Evolutionary conservation across 225 moss, liverwort and hornwort genomes (phyloP), one percentile per base, ranked within the genome.

Genomic region (Bryoerythrophyllum caledonicum): DNA sequence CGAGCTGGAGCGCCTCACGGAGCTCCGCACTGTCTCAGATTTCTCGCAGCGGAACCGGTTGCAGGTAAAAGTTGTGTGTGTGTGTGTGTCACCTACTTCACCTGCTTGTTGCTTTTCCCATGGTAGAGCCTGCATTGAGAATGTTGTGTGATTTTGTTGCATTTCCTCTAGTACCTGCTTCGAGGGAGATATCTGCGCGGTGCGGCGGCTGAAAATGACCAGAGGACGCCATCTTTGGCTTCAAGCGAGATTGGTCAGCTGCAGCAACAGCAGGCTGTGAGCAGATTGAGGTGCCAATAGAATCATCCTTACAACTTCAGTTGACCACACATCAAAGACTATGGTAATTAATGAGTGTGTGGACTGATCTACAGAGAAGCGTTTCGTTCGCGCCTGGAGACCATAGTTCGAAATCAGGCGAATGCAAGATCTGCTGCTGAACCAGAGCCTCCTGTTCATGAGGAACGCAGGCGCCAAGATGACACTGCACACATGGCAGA

Each of bases 201-300:
- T 81, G 83, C 81, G 68, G 74, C 70, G 49, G 74, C 68, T 67
- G 70, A 75, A 25, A 88, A 81, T 51, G 77, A 76, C 27, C 83
- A 87, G 43, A 83, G 89, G 62, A 80, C 81, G 78, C 85, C 88
- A 59, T 89, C 92, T 70, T 85, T 77, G 55, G 93, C 93, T 85
- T 87, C 90, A 48, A 84, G 87, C 49, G 93, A 93, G 77, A 90
- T 93, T 13, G 89, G 90, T 44, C 90, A 93, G 71, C 91, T 93
- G 51, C 85, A 87, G 52, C 90, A 93, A 67, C 87, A 84, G 70
- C 87, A 86, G 65, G 87, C 93, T 84, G 93, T 93, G 52, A 93
- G 89, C 83, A 86, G 89, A 63, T 75, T 93, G 71, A 93, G 93
- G 90, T 93, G 81, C 37, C 6, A 3, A 30, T 60, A 40, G 52